phyloP scores from a whole-genome alignment of 164 flowering plant species.

The Berberis thunbergii region DNA sequence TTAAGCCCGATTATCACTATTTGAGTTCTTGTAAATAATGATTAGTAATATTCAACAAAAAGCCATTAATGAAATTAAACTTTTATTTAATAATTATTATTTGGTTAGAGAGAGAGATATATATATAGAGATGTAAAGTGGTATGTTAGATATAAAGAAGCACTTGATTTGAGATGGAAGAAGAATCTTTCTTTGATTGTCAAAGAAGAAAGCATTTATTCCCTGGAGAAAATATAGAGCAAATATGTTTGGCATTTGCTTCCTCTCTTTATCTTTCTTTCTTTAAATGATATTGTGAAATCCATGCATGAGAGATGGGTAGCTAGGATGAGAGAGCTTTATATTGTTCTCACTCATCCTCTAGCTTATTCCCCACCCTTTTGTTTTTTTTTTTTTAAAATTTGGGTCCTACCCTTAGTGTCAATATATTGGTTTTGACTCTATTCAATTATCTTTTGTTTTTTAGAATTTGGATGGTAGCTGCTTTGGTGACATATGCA shows the following conservation, averaged over 20 bases:
- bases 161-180: conserved; percentile 8
- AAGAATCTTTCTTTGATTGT: conserved; percentile 38
- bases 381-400: conserved; percentile 8
- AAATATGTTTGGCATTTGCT: conserved; percentile 4
- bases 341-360: conserved; percentile 30
- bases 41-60: too few relatives aligned
- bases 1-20: too few relatives aligned
- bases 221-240: conserved; percentile 17
- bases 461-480: conserved; percentile 4
- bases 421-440: neutral
- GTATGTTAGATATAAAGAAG: too few relatives aligned
- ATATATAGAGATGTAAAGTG: too few relatives aligned
- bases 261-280: conserved; percentile 5
- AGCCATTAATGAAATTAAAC: too few relatives aligned
- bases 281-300: conserved; percentile 1
- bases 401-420: conserved; percentile 20
- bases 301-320: conserved; percentile 1
- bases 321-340: conserved; percentile 9
- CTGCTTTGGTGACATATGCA: conserved; percentile 20
- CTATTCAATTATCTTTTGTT: neutral
- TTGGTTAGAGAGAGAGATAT: too few relatives aligned
- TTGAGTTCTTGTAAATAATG: too few relatives aligned
- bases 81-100: too few relatives aligned
- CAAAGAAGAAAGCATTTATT: conserved; percentile 61
- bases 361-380: conserved; percentile 6